phyloP scores from a whole-genome alignment of 164 flowering plant genomes.

The Aristolochia californica region DNA sequence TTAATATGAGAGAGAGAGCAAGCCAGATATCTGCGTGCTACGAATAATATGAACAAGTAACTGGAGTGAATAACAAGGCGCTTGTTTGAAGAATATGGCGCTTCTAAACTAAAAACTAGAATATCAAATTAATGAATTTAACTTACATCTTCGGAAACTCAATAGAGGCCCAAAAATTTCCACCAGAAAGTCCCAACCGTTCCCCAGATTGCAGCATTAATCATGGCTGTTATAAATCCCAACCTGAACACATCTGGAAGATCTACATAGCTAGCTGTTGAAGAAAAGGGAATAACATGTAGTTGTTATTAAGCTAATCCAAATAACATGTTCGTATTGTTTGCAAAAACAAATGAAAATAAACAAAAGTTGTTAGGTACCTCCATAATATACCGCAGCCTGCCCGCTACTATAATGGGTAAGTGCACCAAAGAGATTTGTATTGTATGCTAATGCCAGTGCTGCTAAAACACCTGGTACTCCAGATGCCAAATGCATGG shows the following conservation, averaged over 20 bases:
- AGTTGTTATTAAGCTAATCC: not conserved
- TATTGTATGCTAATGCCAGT: slow-evolving; percentile 73
- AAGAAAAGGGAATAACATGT: slow-evolving; percentile 3
- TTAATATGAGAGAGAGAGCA: no score
- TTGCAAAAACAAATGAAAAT: not conserved
- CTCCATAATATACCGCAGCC: slow-evolving; percentile 95
- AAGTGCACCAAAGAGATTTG: slow-evolving; percentile 86
- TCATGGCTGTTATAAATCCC: slow-evolving; percentile 64
- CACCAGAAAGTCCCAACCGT: slow-evolving; percentile 76
- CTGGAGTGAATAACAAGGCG: no score
- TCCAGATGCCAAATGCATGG: slow-evolving; percentile 84
- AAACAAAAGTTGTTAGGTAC: no score
- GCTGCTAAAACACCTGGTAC: slow-evolving; percentile 79
- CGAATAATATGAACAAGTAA: no score
- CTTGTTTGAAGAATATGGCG: slow-evolving; percentile 1
- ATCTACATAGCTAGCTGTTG: slow-evolving; percentile 72
- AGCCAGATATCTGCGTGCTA: no score
- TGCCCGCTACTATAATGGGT: slow-evolving; percentile 97
- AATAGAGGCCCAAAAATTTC: slow-evolving; percentile 82
- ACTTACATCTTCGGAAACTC: slow-evolving; percentile 13
- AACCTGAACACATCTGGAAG: slow-evolving; percentile 75
- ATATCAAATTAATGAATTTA: not conserved
- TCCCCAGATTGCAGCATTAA: slow-evolving; percentile 68
- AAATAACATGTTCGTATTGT: no score
- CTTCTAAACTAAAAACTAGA: not conserved